Percentiles rank a stretch among this genome's conserved stretches.
Evolutionary conservation across 352 stramenopile genomes (phyloP).

Genomic region (Pythium grandisporangium): DNA sequence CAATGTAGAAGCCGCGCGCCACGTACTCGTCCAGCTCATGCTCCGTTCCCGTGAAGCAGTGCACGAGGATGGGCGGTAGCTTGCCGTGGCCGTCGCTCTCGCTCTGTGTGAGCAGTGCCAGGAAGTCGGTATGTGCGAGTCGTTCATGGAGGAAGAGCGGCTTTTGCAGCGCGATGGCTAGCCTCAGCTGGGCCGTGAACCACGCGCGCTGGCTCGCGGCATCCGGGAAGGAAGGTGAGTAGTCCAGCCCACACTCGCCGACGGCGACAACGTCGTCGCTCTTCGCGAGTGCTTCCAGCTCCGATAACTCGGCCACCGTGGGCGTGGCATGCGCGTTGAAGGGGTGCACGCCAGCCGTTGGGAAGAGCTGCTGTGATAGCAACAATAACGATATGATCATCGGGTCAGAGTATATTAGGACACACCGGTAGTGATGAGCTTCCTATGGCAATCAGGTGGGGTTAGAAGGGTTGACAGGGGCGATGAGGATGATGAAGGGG

Average conservation of each 20-base stretch:
- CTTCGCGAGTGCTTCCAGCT: conserved; percentile 21
- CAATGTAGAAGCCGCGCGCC: conserved; percentile 79
- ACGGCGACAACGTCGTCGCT: conserved; percentile 32
- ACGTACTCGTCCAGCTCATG: conserved; percentile 74
- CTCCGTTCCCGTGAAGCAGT: conserved; percentile 86
- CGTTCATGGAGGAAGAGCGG: conserved; percentile 82
- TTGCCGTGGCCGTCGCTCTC: conserved; percentile 22
- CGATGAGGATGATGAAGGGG: no score
- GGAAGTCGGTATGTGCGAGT: conserved; percentile 65
- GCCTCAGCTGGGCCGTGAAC: conserved; percentile 53
- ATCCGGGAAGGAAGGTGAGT: conserved; percentile 48
- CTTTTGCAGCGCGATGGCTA: conserved; percentile 57
- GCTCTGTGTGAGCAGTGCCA: conserved; percentile 53
- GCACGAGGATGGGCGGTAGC: conserved; percentile 62
- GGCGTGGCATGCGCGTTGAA: conserved; percentile 53
- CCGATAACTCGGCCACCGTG: conserved; percentile 17
- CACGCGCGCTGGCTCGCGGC: conserved; percentile 36
- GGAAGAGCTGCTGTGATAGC: conserved; percentile 32
- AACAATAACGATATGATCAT: background rate
- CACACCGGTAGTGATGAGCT: no score
- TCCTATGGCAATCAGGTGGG: no score
- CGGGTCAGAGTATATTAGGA: background rate
- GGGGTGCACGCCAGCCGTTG: conserved; percentile 69
- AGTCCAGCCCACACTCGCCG: conserved; percentile 79
- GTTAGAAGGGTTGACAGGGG: no score